Evolutionary conservation across 352 stramenopile genomes (phyloP).

Genomic region (Stramenopiles sp.): DNA sequence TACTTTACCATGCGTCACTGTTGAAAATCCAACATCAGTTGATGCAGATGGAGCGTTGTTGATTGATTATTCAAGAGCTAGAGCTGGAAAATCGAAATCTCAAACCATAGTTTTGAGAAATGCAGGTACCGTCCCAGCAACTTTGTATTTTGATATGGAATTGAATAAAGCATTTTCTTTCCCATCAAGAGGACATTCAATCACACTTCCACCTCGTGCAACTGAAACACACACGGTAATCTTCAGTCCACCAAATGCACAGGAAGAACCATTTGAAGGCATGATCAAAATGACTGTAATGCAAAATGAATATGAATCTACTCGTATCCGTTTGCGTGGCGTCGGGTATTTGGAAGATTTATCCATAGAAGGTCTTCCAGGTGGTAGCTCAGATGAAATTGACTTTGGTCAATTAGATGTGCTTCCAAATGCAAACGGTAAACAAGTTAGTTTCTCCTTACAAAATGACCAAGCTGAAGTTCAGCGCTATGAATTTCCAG

Average conservation of each 20-base stretch:
- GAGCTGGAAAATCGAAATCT: constrained; percentile 41
- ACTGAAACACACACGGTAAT: constrained; percentile 23
- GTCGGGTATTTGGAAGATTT: constrained; percentile 54
- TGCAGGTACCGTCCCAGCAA: constrained; percentile 66
- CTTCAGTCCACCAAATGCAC: constrained; percentile 51
- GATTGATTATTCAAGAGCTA: constrained; percentile 53
- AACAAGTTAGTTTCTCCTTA: constrained; percentile 47
- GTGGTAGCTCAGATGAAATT: constrained; percentile 43
- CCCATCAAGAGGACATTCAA: constrained; percentile 10
- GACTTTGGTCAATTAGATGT: constrained; percentile 61
- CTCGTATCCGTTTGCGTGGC: constrained; percentile 39
- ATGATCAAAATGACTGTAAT: constrained; percentile 57
- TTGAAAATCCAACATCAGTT: constrained; percentile 46
- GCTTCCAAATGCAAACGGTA: not conserved
- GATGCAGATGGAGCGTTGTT: constrained; percentile 37
- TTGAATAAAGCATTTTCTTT: constrained; percentile 47
- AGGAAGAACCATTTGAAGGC: constrained; percentile 32
- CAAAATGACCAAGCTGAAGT: constrained; percentile 36
- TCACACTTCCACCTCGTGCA: constrained; percentile 1
- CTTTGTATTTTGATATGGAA: constrained; percentile 61
- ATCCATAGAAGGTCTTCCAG: constrained; percentile 55
- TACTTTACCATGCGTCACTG: constrained; percentile 67
- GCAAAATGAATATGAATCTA: constrained; percentile 69
- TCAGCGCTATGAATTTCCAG: constrained; percentile 46
- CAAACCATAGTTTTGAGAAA: constrained; percentile 51